A percentile compares a stretch with the other conserved stretches of the same genome.
These are phyloP conservation scores for Wickerhamomyces sp. DNA, from an alignment of 1,139 yeast species.

Conservation along the genomic window DNA sequence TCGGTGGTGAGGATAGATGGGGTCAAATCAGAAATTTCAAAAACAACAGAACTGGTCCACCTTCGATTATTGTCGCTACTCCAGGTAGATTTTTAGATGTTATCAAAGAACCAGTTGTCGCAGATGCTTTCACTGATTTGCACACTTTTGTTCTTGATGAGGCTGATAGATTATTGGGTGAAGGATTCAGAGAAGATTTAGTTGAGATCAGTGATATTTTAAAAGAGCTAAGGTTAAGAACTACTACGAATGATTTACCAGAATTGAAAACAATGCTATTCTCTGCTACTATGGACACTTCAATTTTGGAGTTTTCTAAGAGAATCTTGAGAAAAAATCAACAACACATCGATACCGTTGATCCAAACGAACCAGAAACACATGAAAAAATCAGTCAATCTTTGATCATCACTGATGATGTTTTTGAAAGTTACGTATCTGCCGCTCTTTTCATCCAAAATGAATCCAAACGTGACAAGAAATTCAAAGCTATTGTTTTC, in stretches of 20 bases:
- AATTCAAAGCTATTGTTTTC: constrained; percentile 76
- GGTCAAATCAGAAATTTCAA: constrained; percentile 32
- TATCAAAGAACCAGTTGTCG: constrained; percentile 42
- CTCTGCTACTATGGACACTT: constrained; percentile 80
- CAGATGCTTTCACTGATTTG: constrained; percentile 47
- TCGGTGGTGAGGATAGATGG: constrained; percentile 46
- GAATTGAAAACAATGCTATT: constrained; percentile 65
- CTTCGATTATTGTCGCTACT: constrained; percentile 73
- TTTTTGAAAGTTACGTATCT: constrained; percentile 48
- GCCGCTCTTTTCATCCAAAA: constrained; percentile 45
- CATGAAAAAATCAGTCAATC: constrained; percentile 72
- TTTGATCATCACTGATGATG: constrained; percentile 43
- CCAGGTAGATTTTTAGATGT: constrained; percentile 81
- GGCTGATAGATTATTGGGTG: constrained; percentile 78
- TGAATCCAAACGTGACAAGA: constrained; percentile 24
- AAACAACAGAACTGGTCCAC: constrained; percentile 23
- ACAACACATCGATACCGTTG: constrained; percentile 71
- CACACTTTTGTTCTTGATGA: constrained; percentile 77
- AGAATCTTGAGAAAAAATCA: constrained; percentile 59
- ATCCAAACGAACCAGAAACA: constrained; percentile 69
- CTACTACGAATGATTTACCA: constrained; percentile 20
- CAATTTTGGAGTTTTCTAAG: constrained; percentile 62
- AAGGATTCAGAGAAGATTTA: constrained; percentile 67
- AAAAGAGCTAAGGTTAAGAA: constrained; percentile 33
- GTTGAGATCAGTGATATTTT: constrained; percentile 48